Conservation (phyloP, 495 filamentous ascomycete species). For the Staphylotrichum tortipilum region DNA sequence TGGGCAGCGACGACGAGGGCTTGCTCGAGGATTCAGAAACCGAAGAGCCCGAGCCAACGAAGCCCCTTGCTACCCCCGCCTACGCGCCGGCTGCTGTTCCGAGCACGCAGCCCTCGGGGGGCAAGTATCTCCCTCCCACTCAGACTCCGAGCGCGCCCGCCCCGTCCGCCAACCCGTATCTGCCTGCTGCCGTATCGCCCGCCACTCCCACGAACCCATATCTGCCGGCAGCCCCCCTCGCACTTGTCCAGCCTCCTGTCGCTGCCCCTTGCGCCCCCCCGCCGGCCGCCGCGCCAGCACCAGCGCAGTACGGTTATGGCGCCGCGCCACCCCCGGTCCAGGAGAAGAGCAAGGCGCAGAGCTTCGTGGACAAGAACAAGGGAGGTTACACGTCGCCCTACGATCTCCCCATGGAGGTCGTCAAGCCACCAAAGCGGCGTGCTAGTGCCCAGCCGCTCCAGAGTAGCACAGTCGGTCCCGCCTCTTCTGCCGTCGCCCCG, state of each 20-base stretch:
- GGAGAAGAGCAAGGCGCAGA: constrained; percentile 52
- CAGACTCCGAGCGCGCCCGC: background rate
- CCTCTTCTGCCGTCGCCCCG: constrained; percentile 34
- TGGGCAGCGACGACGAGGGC: constrained; percentile 65
- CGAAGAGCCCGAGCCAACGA: constrained; percentile 9
- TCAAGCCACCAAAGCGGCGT: constrained; percentile 53
- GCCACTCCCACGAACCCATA: constrained; percentile 29
- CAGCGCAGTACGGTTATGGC: constrained; percentile 34
- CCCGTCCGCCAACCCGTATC: constrained; percentile 14
- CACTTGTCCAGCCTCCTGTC: constrained; percentile 21
- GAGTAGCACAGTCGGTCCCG: constrained; percentile 21
- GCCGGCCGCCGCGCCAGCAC: constrained; percentile 35
- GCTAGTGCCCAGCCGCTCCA: constrained; percentile 37
- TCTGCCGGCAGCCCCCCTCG: constrained; percentile 16
- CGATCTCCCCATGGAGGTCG: constrained; percentile 84
- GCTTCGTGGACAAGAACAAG: constrained; percentile 82
- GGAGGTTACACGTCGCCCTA: constrained; percentile 90
- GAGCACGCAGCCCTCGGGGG: constrained; percentile 15
- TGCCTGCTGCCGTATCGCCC: constrained; percentile 16
- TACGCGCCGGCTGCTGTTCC: constrained; percentile 4
- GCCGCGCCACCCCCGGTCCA: constrained; percentile 32
- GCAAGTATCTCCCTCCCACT: constrained; percentile 29
- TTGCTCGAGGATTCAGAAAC: constrained; percentile 53
- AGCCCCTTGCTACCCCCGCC: constrained; percentile 9
- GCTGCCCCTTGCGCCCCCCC: constrained; percentile 28